Evolutionary conservation across 2,329 filamentous ascomycete genomes (phyloP).

Genomic region (Penicillium sumatraense): DNA sequence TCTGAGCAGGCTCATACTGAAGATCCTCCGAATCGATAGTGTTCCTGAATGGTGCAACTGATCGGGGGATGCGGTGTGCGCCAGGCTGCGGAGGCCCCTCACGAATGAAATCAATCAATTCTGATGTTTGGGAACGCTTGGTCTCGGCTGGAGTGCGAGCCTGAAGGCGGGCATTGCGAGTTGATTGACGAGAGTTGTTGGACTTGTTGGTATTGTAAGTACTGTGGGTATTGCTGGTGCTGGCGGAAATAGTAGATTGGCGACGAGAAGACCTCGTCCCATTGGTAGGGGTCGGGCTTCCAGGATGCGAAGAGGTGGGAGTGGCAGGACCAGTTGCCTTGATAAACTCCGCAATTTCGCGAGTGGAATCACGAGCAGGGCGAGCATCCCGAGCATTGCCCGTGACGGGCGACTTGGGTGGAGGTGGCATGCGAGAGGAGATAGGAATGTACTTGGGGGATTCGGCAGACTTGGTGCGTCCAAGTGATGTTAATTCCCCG

Average conservation of each 20-base stretch:
- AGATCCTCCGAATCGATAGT: slow-evolving; percentile 85
- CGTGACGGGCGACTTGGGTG: slow-evolving; percentile 28
- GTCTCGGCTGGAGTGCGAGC: slow-evolving; percentile 70
- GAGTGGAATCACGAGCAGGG: slow-evolving; percentile 70
- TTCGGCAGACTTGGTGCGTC: slow-evolving; percentile 28
- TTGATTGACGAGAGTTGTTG: slow-evolving; percentile 23
- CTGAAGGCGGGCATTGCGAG: slow-evolving; percentile 56
- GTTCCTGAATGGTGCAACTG: slow-evolving; percentile 81
- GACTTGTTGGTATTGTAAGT: slow-evolving; percentile 11
- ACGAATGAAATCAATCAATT: slow-evolving; percentile 94
- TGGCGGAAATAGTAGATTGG: slow-evolving; percentile 18
- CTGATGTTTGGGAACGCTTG: slow-evolving; percentile 71
- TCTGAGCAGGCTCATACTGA: slow-evolving; percentile 35
- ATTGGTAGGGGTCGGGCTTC: slow-evolving; percentile 12
- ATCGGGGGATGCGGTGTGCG: slow-evolving; percentile 75
- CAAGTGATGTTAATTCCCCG: slow-evolving; percentile 18
- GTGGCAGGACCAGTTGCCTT: slow-evolving; percentile 74
- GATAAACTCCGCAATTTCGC: slow-evolving; percentile 89
- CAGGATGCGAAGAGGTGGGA: slow-evolving; percentile 5
- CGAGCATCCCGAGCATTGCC: slow-evolving; percentile 72
- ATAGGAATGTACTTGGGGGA: slow-evolving; percentile 32
- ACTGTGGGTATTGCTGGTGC: slow-evolving; percentile 11
- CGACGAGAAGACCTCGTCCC: slow-evolving; percentile 15
- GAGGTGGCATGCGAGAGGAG: slow-evolving; percentile 16
- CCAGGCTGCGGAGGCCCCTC: slow-evolving; percentile 73